Evolutionary conservation across 1,139 yeast genomes (phyloP), one percentile per base, ranked within the genome.

Genomic region (Kurtzmaniella quercitrusa): DNA sequence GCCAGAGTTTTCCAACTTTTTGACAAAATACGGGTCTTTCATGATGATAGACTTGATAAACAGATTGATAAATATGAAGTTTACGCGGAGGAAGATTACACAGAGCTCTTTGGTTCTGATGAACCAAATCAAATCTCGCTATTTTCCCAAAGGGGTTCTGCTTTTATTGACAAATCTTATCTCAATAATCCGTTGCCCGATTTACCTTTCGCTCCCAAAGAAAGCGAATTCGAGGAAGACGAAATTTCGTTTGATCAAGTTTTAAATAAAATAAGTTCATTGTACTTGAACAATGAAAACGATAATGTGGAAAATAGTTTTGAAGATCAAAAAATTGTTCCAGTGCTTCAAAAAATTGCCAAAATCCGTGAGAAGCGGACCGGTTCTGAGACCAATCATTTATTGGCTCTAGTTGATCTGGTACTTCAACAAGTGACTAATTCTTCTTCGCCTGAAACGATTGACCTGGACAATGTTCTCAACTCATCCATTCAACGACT

Each of bases 31-130:
- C 62, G 59, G 40, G 55, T 50, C 0, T 51, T 77, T 15, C 57
- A 66, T 38, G 70, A 68, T 50, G 62, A 56, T 9, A 64, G 76
- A 36, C 63, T 77, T 30, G 60, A 62, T 42, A 76, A 74, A 42
- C 74, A 75, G 45, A 69, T 77, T 30, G 70, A 68, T 12, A 65
- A 65, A 41, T 78, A 73, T 47, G 69, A 68, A 43, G 56, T 53
- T 1, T 63, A 50, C 37, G 74, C 73, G 1, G 73, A 68, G 38
- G 74, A 66, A 9, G 81, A 76, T 47, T 61, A 57, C 38, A 56
- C 51, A 42, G 56, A 52, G n/a, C 50, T 49, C 39, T 52, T 56
- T 38, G 34, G 34, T 14, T 39, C 38, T 8, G 16, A 46, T 6
- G 48, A 19, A 19, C 17, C 34, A 30, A 30, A 30, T 9, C 36